Evolutionary conservation across 2,329 filamentous ascomycete species (phyloP).

Genomic region (Clonostachys solani): DNA sequence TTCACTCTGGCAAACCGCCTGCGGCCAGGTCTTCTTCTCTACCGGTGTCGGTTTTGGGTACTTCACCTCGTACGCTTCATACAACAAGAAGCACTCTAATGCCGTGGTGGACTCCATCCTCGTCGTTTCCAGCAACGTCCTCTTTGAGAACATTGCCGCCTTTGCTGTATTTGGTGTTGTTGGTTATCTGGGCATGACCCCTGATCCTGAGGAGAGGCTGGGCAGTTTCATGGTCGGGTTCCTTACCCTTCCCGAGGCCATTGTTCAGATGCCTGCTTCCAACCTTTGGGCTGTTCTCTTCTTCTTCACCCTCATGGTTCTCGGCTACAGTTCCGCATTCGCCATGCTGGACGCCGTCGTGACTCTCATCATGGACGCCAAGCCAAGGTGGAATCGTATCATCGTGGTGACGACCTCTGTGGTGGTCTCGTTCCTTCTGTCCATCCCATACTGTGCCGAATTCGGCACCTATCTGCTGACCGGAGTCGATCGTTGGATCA

Average conservation of each 20-base stretch:
- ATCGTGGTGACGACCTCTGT: conserved; percentile 44
- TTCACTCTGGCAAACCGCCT: conserved; percentile 54
- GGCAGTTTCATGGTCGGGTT: conserved; percentile 55
- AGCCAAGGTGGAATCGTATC: conserved; percentile 38
- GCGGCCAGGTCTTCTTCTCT: conserved; percentile 56
- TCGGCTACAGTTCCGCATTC: conserved; percentile 55
- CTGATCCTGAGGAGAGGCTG: conserved; percentile 27
- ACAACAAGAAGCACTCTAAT: conserved; percentile 53
- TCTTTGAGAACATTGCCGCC: conserved; percentile 50
- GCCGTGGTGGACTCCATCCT: conserved; percentile 55
- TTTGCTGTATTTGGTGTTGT: conserved; percentile 51
- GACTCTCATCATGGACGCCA: conserved; percentile 48
- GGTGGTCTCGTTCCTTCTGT: conserved; percentile 46
- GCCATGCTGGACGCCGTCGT: conserved; percentile 54
- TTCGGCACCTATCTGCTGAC: conserved; percentile 52
- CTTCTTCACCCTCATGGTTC: conserved; percentile 54
- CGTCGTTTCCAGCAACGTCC: conserved; percentile 48
- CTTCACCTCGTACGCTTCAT: conserved; percentile 54
- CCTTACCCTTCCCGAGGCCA: conserved; percentile 51
- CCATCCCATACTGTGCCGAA: conserved; percentile 51
- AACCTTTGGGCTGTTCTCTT: conserved; percentile 55
- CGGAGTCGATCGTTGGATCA: conserved; percentile 52
- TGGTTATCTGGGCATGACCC: conserved; percentile 34
- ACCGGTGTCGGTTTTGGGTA: conserved; percentile 56
- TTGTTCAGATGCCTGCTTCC: conserved; percentile 50